These are phyloP conservation scores for Ceriops decandra DNA, from an alignment of 345 rosid genomes.

Conservation along the genomic window DNA sequence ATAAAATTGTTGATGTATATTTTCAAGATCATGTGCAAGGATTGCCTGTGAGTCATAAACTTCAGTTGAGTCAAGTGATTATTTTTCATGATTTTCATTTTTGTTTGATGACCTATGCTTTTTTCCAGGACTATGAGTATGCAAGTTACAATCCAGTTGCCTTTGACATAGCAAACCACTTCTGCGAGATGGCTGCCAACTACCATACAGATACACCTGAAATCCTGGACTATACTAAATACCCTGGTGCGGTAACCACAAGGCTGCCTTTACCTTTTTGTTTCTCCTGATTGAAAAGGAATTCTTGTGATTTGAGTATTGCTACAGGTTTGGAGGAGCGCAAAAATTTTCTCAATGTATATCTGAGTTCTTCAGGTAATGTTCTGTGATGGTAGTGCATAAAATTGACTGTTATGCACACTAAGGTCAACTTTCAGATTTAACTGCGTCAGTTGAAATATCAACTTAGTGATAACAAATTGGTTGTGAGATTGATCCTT, in stretches of 20 bases:
- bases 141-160: constrained; percentile 34
- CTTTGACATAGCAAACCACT: constrained; percentile 35
- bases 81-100: constrained; percentile 2
- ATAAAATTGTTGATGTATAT: no score
- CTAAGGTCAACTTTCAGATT: no score
- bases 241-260: constrained; percentile 23
- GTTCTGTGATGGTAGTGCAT: not conserved
- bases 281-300: not conserved
- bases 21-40: no score
- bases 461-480: not conserved
- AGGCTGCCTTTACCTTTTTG: not conserved
- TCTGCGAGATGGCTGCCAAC: constrained; percentile 37
- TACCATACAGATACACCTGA: constrained; percentile 31
- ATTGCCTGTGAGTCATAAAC: no score
- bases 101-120: not conserved
- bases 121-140: constrained; percentile 32
- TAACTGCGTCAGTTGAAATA: not conserved
- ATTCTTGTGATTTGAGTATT: constrained; percentile 9
- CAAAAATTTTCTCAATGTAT: constrained; percentile 45
- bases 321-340: constrained; percentile 69
- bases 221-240: constrained; percentile 26
- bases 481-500: no score
- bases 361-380: constrained; percentile 64
- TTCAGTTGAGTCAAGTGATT: not conserved
- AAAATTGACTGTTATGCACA: not conserved